Evolutionary conservation across 1,284 basidiomycete species (phyloP).

Genomic region (Blastosporella zonata): DNA sequence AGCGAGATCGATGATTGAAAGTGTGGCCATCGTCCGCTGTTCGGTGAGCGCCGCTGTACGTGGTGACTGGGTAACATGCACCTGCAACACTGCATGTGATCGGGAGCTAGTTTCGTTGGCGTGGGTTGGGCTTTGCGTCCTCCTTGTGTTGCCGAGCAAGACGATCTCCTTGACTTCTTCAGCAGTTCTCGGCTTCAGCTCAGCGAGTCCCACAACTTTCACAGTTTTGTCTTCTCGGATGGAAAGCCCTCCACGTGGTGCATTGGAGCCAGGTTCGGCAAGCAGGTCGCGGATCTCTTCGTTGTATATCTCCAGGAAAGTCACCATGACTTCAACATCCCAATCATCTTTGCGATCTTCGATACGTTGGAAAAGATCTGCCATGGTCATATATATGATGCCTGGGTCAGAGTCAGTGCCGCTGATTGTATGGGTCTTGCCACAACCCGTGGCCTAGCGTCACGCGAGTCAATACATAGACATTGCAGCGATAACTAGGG

Average conservation of each 20-base stretch:
- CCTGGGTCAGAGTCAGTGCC: slow-evolving; percentile 85
- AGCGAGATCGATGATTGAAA: slow-evolving; percentile 95
- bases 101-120: slow-evolving; percentile 94
- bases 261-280: slow-evolving; percentile 62
- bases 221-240: slow-evolving; percentile 92
- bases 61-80: slow-evolving; percentile 87
- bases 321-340: slow-evolving; percentile 84
- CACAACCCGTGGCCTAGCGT: slow-evolving; percentile 90
- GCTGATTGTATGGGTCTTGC: slow-evolving; percentile 97
- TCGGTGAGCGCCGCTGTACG: slow-evolving; percentile 79
- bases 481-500: slow-evolving; percentile 18
- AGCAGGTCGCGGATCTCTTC: slow-evolving; percentile 97
- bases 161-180: slow-evolving; percentile 94
- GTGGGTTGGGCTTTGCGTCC: slow-evolving; percentile 90
- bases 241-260: slow-evolving; percentile 79
- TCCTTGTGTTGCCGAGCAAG: slow-evolving; percentile 78
- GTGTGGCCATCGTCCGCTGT: slow-evolving; percentile 78
- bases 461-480: slow-evolving; percentile 17
- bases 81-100: slow-evolving; percentile 93
- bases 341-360: slow-evolving; percentile 80
- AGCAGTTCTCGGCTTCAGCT: slow-evolving; percentile 75
- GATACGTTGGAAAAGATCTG: slow-evolving; percentile 89
- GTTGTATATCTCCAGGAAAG: slow-evolving; percentile 97
- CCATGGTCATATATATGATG: slow-evolving; percentile 95
- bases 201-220: slow-evolving; percentile 82